Evolutionary conservation across 2,329 filamentous ascomycete genomes (phyloP), one percentile per base, ranked within the genome.

Genomic region (Byssochlamys sp.): DNA sequence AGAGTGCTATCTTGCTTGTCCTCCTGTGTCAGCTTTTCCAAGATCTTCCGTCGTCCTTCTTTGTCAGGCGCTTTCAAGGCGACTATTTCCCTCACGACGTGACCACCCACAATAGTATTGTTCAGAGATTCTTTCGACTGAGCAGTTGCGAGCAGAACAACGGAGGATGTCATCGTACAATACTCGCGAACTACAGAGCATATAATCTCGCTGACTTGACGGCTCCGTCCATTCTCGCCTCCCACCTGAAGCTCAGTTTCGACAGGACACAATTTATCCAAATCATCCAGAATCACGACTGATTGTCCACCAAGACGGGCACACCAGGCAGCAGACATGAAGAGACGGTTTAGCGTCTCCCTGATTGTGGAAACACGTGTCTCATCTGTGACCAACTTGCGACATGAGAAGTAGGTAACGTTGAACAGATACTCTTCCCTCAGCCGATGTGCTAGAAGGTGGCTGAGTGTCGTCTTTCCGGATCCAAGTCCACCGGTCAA

Each of bases 161-260:
- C 88, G 1, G 87, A 86, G 60, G 87, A 90, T 59, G 90, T 86
- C 60, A 84, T 81, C 0, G 84, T 84, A 69, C 91, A 96, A 69
- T 92, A 91, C 67, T 96, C 88, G 57, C 86, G 84, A 0, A 92
- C 89, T 62, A 94, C 85, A 0, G 88, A 84, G 68, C 89, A 88
- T 4, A 99, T 81, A 0, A 90, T 84, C 72, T 99, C 94, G 69
- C 91, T 96, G 58, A 96, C 84, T 66, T 97, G 91, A 33, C 91
- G 84, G 70, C 91, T 97, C 61, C 92, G 84, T 19, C 90, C 90
- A 67, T 99, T 97, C 64, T 97, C 91, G 59, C 91, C 91, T 60
- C 90, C 90, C 3, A 95, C 89, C 72, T 96, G 90, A 11, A 99
- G 80, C 71, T 99, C 94, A 0, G 91, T 96, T 73, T 99, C 95